Base-by-base conservation (phyloP, 805 yeast genomes). In the Candida chilensis region DNA sequence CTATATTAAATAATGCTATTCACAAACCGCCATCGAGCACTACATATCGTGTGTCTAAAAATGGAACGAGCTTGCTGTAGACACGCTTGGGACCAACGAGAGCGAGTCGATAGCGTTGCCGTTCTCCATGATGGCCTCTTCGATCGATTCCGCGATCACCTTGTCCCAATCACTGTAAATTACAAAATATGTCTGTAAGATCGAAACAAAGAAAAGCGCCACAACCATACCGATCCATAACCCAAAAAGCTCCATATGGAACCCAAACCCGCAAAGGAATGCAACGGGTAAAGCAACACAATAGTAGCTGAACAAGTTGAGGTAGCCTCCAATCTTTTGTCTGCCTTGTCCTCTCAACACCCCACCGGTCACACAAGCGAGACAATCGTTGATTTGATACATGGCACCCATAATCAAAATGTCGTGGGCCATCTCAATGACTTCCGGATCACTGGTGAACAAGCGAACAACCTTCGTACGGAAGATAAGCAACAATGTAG, bases 281-380 rank as follows among this genome's bases (percentile, higher is more conserved):
- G 66, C 66, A 32, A 40, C 42, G 1, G 69, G 69, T 32, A 63
- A 47, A 6, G 67, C 67, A 30, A 63, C 46, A n/a, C 47, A 35
- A 35, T 63, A 63, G 40, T 60, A 63, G 27, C 60, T 48, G 17
- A 62, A 42, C 20, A 63, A 38, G 39, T 60, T 63, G 32, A 61
- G 40, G 30, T 51, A 43, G 3, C 69, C 69, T 3, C 67, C 69
- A 28, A 63, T 59, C 35, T 55, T 57, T 36, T 63, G 69, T 33
- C 67, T 39, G 5, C 68, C 68, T 38, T 63, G 69, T 14, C 69
- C 69, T 32, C 69, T 41, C 37, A 63, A 53, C 3, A 63, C 42
- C 0, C 69, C 69, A 4, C 51, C 52, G 6, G 64, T 47, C 4
- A 54, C 39, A 37, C 67, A 60, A 7, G 61, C 37, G 22, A 63